phyloP scores from a whole-genome alignment of 2,329 filamentous ascomycete genomes.

The Neocatenulostroma microsporum region DNA sequence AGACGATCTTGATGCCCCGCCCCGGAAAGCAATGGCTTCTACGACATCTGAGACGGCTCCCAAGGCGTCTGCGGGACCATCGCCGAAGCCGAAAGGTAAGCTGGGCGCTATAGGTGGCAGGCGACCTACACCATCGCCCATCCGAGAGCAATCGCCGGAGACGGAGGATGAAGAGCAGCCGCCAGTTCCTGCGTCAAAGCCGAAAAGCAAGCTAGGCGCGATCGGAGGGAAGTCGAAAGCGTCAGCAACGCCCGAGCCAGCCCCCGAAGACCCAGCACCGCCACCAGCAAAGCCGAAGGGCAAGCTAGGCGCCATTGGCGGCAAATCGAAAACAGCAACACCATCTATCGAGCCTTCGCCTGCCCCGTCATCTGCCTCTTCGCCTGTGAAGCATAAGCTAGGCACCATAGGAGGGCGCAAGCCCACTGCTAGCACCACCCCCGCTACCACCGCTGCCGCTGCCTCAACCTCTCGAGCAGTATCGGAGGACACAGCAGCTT shows the following conservation, averaged over 20 bases:
- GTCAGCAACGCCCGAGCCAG: background rate
- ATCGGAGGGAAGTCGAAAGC: slow-evolving; percentile 11
- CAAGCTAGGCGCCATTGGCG: slow-evolving; percentile 11
- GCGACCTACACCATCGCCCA: background rate
- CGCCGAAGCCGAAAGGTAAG: slow-evolving; percentile 3
- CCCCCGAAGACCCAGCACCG: slow-evolving; percentile 1
- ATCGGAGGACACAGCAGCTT: background rate
- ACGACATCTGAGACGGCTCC: background rate
- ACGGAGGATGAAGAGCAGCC: too few relatives aligned
- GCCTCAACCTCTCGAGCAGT: background rate
- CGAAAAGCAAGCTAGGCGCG: slow-evolving; percentile 11
- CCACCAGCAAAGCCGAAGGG: slow-evolving; percentile 1
- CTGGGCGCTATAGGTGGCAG: slow-evolving; percentile 12
- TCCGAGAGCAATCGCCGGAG: background rate
- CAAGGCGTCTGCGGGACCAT: slow-evolving; percentile 2
- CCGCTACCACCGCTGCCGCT: background rate
- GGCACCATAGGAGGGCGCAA: slow-evolving; percentile 17
- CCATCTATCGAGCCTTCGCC: background rate
- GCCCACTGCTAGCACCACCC: slow-evolving; percentile 7
- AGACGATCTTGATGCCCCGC: slow-evolving; percentile 30
- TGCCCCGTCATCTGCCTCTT: background rate
- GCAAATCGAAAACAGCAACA: slow-evolving; percentile 3
- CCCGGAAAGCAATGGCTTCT: slow-evolving; percentile 1
- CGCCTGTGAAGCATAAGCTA: slow-evolving; percentile 12
- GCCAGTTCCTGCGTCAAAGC: too few relatives aligned